A percentile compares a stretch with the other conserved stretches of the same genome.
phyloP scores from a whole-genome alignment of 352 stramenopile genomes.

The Globisporangium carolinianum region DNA sequence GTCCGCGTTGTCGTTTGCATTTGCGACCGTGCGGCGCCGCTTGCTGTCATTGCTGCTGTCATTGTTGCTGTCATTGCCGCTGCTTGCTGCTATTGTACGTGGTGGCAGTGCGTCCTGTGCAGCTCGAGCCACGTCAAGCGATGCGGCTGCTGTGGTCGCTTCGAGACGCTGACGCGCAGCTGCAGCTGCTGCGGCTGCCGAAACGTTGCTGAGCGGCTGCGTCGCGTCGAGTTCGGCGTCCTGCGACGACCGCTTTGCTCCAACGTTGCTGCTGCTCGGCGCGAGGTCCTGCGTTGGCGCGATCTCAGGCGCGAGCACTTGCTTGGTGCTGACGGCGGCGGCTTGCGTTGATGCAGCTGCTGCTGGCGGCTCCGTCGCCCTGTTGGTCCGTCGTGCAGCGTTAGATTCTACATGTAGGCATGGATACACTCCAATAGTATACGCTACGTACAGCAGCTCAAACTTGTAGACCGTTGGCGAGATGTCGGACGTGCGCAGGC shows the following conservation, averaged over 20 bases:
- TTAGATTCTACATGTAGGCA: not conserved
- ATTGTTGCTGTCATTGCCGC: not conserved
- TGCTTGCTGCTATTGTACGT: not conserved
- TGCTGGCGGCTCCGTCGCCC: not conserved
- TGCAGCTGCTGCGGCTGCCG: not conserved
- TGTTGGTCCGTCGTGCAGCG: not conserved
- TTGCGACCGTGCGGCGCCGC: not conserved
- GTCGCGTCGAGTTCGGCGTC: not conserved
- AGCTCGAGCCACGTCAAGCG: too few species aligned
- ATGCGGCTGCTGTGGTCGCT: not conserved
- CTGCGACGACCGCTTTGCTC: not conserved
- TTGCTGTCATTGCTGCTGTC: not conserved
- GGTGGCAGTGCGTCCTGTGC: too few species aligned
- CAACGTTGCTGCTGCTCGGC: too few species aligned
- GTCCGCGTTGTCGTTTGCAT: not conserved
- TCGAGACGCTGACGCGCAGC: not conserved
- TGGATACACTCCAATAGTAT: not conserved
- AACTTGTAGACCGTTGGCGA: slow-evolving; percentile 53
- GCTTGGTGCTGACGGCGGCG: not conserved
- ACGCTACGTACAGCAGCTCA: slow-evolving; percentile 49
- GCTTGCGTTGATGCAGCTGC: not conserved
- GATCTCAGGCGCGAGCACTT: not conserved
- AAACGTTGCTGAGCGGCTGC: not conserved
- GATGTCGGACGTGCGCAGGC: slow-evolving; percentile 18
- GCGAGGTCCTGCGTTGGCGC: not conserved